A percentile compares a stretch with the other conserved stretches of the same genome.
These are phyloP conservation scores for Sordariomycetes sp. DNA, from an alignment of 2,329 filamentous ascomycete species.

Conservation along the genomic window DNA sequence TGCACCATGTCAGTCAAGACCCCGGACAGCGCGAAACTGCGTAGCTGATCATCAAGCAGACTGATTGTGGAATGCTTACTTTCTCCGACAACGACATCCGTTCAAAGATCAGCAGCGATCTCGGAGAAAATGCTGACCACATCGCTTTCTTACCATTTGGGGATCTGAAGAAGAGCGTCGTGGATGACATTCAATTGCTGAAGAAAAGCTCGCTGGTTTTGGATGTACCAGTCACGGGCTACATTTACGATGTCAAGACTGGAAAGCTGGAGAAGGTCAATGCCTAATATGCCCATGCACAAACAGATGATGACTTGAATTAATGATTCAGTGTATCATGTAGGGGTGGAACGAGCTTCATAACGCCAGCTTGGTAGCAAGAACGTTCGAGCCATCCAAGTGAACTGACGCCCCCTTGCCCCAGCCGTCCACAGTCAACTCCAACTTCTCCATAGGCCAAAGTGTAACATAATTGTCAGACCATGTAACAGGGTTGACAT, in stretches of 20 bases:
- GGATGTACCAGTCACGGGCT: constrained; percentile 57
- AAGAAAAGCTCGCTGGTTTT: constrained; percentile 50
- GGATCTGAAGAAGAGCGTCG: constrained; percentile 54
- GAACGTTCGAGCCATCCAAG: constrained; percentile 8
- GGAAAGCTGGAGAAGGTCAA: constrained; percentile 41
- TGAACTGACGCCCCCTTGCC: constrained; percentile 6
- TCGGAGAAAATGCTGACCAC: constrained; percentile 38
- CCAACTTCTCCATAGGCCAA: constrained; percentile 43
- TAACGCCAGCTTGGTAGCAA: not conserved
- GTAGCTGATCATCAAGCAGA: constrained; percentile 12
- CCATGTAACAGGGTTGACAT: constrained; percentile 45
- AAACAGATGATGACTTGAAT: too few relatives aligned
- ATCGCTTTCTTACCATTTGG: constrained; percentile 59
- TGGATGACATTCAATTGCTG: constrained; percentile 56
- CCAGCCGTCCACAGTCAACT: constrained; percentile 9
- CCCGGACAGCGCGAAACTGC: not conserved
- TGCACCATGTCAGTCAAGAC: constrained; percentile 53
- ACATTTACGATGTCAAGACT: constrained; percentile 71
- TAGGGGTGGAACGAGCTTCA: too few relatives aligned
- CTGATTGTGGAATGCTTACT: constrained; percentile 51
- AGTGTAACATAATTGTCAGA: constrained; percentile 56
- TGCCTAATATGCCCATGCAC: too few relatives aligned
- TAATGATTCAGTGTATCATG: too few relatives aligned
- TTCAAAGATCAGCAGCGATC: constrained; percentile 47
- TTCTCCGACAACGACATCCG: constrained; percentile 52